Base-by-base conservation (phyloP, 768 basidiomycete species). In the Trametes cingulata region DNA sequence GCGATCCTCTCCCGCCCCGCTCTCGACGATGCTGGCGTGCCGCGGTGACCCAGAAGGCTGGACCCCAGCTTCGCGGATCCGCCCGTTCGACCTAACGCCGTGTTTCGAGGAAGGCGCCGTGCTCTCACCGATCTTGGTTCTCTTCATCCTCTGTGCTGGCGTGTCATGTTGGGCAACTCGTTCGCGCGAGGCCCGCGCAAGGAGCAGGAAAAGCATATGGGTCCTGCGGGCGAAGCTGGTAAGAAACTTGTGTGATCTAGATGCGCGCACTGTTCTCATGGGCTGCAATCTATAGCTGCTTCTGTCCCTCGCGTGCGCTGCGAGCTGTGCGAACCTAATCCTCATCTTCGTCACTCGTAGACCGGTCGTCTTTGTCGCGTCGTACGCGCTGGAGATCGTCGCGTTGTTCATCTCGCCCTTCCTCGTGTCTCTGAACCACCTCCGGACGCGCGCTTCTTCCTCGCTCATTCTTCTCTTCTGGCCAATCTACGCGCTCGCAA, bases 21-120 rank as follows among this genome's bases (percentile, higher is more conserved):
- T 64, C 64, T 53, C 62, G 25, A 33, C 57, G 20, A 53, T 61
- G 60, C 24, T 51, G 49, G 42, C 58, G 25, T 57, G 56, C 25
- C 88, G 87, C 67, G 77, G 70, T 47, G 80, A 87, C 67, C 42
- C 58, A 9, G 87, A 92, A 63, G 89, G 90, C 56, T 92, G 90
- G 87, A 72, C 70, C 9, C 75, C 80, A 15, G 73, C 85, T 17
- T 93, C 92, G 0, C 70, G 60, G 0, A 65, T 74, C 0, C 81
- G 92, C 53, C 75, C 80, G 14, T 91, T 93, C 69, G 94, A 95
- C 71, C 64, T 87, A 9, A 91, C 93, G 1, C 81, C 84, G 14
- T 96, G 94, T 71, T 91, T 88, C 63, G 88, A 95, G 66, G 88
- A 93, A 63, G 88, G 85, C 14, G 68, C 87, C 42, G 33, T 95